Evolutionary conservation across 2,329 filamentous ascomycete species (phyloP).

Genomic region (Boeremia exigua): DNA sequence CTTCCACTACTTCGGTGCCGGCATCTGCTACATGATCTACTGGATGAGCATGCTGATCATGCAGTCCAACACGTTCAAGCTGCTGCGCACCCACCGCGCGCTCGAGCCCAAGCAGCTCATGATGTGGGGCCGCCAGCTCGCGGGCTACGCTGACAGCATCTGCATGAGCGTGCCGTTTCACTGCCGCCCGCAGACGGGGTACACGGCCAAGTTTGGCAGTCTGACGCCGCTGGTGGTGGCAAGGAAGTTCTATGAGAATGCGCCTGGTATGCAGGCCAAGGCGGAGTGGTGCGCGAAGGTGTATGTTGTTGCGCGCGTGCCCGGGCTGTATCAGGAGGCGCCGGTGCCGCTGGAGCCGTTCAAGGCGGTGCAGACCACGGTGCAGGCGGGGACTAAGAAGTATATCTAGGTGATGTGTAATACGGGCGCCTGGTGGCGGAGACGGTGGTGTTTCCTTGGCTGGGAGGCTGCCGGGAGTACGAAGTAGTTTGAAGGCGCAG

Average conservation of each 20-base stretch:
- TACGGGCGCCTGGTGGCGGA: too few species aligned
- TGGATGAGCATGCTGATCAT: slow-evolving; percentile 47
- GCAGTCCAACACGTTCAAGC: slow-evolving; percentile 43
- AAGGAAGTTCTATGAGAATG: slow-evolving; percentile 41
- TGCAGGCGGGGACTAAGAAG: slow-evolving; percentile 26
- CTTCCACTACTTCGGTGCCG: slow-evolving; percentile 41
- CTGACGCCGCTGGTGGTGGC: slow-evolving; percentile 45
- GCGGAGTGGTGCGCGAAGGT: slow-evolving; percentile 40
- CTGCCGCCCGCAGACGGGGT: slow-evolving; percentile 36
- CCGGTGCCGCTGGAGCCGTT: slow-evolving; percentile 36
- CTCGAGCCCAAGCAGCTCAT: slow-evolving; percentile 39
- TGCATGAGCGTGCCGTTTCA: slow-evolving; percentile 43
- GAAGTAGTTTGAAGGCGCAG: too few species aligned
- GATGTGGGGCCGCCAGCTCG: slow-evolving; percentile 42
- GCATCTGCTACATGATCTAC: slow-evolving; percentile 45
- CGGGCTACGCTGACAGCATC: slow-evolving; percentile 40
- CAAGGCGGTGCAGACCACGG: slow-evolving; percentile 34
- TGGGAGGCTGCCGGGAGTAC: too few species aligned
- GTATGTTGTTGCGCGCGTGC: slow-evolving; percentile 38
- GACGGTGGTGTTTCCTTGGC: too few species aligned
- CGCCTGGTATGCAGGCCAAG: slow-evolving; percentile 34
- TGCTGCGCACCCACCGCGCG: slow-evolving; percentile 29
- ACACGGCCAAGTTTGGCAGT: slow-evolving; percentile 41
- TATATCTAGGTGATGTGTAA: slow-evolving; percentile 20
- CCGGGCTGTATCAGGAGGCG: slow-evolving; percentile 37